Evolutionary conservation across 345 rosid species (phyloP), one percentile per base, ranked within the genome.

Genomic region (rapeseed (Brassica napus)): DNA sequence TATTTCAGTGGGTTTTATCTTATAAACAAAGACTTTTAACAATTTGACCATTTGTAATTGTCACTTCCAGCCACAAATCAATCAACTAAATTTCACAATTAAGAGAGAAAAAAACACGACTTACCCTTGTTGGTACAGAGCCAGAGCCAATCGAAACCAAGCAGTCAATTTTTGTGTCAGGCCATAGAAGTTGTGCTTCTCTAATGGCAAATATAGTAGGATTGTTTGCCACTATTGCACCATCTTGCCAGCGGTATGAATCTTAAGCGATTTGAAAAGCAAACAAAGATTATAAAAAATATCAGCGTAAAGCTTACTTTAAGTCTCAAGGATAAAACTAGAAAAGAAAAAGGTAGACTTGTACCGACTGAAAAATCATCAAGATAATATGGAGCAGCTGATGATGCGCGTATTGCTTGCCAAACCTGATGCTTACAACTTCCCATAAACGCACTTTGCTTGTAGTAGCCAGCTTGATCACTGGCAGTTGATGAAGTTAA

Each of bases 151-250:
- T 85, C 1, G 99, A 95, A 77, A 95, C 97, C 82, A 95, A 84
- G 72, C 97, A 89, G 79, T 95, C 98, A 75, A 95, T 95, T 80
- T 83, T 90, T 70, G 97, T 87, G 87, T 95, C 99, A 71, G 99
- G 97, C 99, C 99, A 95, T 14, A 95, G 81, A 84, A 95, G 97
- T 86, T 95, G 98, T 72, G 99, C 98, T 89, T 95, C 99, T 85
- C 98, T 88, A 70, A 95, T 87, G 77, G 97, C 90, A 79, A 93
- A 89, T 26, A 95, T 82, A 5, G 98, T 91, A 74, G 99, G 98
- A 86, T 95, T 95, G 71, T 95, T 95, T 70, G 99, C 98, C 70
- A 95, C 97, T 80, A 95, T 90, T 62, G 98, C 99, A 80, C 98
- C 99, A 88, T 95, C 99, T 89, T 95, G 98, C 99, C 98, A 95